Evolutionary conservation across 176 grass and related monocot species (phyloP).

Genomic region (Poa pratensis): DNA sequence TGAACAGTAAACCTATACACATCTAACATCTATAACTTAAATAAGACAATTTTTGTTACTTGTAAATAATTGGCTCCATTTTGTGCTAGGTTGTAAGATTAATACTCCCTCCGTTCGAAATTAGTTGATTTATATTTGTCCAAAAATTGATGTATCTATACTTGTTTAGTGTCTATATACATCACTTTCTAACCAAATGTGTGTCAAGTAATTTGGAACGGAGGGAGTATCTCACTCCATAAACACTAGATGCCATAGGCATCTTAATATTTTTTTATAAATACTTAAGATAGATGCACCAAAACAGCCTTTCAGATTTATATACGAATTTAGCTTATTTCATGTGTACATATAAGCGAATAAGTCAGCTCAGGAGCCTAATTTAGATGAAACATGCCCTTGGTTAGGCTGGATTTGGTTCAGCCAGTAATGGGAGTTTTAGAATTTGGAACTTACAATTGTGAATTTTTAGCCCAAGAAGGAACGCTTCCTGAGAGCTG

Average conservation of each 20-base stretch:
- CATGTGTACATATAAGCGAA: constrained; percentile 8
- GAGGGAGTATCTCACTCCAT: too few relatives aligned
- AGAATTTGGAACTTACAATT: constrained; percentile 65
- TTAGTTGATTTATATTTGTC: too few relatives aligned
- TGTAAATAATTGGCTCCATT: too few relatives aligned
- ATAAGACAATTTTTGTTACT: too few relatives aligned
- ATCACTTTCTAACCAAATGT: too few relatives aligned
- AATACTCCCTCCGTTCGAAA: too few relatives aligned
- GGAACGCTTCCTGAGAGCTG: constrained; percentile 77
- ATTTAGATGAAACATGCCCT: background rate
- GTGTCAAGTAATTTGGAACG: too few relatives aligned
- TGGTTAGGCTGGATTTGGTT: background rate
- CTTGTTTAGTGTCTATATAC: too few relatives aligned
- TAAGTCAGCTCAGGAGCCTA: background rate
- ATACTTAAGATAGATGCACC: background rate
- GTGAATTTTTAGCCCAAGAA: constrained; percentile 68
- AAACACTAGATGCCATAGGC: background rate
- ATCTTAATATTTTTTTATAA: background rate
- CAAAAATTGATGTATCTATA: too few relatives aligned
- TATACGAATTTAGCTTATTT: background rate
- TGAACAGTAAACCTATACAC: too few relatives aligned
- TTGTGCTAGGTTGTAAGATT: too few relatives aligned
- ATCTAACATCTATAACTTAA: too few relatives aligned
- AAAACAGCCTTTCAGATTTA: constrained; percentile 22
- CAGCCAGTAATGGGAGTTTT: background rate